Conservation (phyloP, 257 asterid species). For the Leptodermis oblonga region DNA sequence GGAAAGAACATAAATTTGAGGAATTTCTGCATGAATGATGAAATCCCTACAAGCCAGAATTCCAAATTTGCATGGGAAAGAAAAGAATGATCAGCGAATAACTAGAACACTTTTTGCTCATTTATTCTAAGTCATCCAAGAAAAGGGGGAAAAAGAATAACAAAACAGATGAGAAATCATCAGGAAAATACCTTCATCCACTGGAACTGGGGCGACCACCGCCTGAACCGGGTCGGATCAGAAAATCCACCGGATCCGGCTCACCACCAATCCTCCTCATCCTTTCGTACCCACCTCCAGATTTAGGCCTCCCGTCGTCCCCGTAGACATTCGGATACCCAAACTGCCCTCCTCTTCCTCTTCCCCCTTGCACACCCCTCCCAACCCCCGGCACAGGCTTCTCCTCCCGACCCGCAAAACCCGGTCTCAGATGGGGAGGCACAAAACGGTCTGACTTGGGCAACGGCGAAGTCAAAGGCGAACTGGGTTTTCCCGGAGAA, state of each 20-base stretch:
- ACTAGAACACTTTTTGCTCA: not conserved
- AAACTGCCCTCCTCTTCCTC: constrained; percentile 24
- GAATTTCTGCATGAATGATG: not conserved
- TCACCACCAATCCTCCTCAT: constrained; percentile 39
- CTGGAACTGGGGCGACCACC: constrained; percentile 54
- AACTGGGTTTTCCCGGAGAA: constrained; percentile 33
- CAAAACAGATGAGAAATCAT: not conserved
- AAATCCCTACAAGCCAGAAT: not conserved
- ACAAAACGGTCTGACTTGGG: constrained; percentile 55
- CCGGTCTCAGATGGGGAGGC: constrained; percentile 83
- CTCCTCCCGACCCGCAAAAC: constrained; percentile 71
- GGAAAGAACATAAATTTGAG: not conserved
- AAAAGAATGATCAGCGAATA: not conserved
- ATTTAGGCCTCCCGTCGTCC: constrained; percentile 61
- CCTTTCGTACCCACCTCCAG: constrained; percentile 65
- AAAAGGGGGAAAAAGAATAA: not conserved
- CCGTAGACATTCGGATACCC: constrained; percentile 26
- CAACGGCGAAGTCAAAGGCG: constrained; percentile 33
- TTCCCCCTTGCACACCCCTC: constrained; percentile 41
- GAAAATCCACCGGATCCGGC: constrained; percentile 27
- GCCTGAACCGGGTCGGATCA: constrained; percentile 51
- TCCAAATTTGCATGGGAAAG: not conserved
- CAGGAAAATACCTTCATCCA: constrained; percentile 51
- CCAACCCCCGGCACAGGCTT: constrained; percentile 43
- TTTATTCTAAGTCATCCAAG: not conserved